Evolutionary conservation across 2,329 filamentous ascomycete species (phyloP), one percentile per base, ranked within the genome.

Genomic region (Ascochyta viciae-villosae): DNA sequence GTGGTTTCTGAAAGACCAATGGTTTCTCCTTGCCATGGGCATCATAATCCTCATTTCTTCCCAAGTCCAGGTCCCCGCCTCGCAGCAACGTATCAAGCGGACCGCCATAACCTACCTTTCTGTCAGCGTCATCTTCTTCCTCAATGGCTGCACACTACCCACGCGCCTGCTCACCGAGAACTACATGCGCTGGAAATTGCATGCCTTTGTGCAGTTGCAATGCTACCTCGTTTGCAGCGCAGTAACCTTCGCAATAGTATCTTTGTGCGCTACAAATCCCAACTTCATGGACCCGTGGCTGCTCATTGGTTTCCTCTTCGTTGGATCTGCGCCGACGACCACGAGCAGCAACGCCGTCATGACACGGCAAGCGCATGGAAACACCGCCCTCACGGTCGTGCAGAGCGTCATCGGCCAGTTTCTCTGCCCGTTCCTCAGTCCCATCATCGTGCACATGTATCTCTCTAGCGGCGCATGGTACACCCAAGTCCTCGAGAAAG

Each of bases 271-370:
- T 7, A 81, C 76, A 4, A 78, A 80, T 29, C 77, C 75, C 23
- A 60, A 70, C 1, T 82, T 81, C 22, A 87, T 90, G 67, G 86
- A 89, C 50, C 79, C 84, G 0, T 85, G 86, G 54, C 80, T 91
- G 37, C 76, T 91, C 27, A 83, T 89, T 3, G 89, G 89, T 9
- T 85, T 90, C 71, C 81, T 90, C 3, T 84, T 89, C 35, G 81
- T 86, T 1, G 83, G 85, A n/a, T 88, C 85, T 66, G 84, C 89
- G 4, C 88, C 89, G 1, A 91, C 89, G 0, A 91, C 89, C 0
- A 89, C 91, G 65, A 84, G 87, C 7, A 89, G 86, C 41, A 91
- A 91, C 70, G 86, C 90, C 7, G 86, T 91, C 37, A 90, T 91
- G 87, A 91, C 89, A 6, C 78, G 87, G 24, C 81, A 85, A 35